Percentiles rank a stretch among this genome's conserved stretches.
Evolutionary conservation across 1,139 yeast genomes (phyloP).

Genomic region (Nakaseomyces nivariensis): DNA sequence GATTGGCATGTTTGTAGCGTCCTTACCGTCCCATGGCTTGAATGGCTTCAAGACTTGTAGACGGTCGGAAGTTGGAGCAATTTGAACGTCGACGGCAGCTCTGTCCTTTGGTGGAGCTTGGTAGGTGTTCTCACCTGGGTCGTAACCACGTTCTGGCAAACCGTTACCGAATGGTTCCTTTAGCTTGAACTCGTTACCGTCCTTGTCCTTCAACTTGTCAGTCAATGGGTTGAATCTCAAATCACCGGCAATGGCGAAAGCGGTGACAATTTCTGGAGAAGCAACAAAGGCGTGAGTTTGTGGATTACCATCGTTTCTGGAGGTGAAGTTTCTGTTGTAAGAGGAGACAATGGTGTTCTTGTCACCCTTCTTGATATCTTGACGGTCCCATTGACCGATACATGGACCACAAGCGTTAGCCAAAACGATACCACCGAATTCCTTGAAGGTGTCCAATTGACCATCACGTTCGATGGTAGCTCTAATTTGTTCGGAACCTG

Average conservation of each 20-base stretch:
- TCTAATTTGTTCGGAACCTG: constrained; percentile 99
- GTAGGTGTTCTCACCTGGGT: constrained; percentile 90
- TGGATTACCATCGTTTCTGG: constrained; percentile 99
- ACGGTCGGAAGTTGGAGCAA: constrained; percentile 81
- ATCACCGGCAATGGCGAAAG: constrained; percentile 94
- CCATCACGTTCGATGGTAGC: constrained; percentile 98
- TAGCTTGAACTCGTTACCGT: constrained; percentile 93
- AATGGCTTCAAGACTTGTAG: constrained; percentile 88
- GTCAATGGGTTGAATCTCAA: constrained; percentile 97
- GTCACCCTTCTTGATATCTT: constrained; percentile 93
- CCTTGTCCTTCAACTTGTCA: constrained; percentile 84
- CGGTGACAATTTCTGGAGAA: constrained; percentile 95
- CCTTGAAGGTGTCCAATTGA: constrained; percentile 78
- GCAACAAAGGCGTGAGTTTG: constrained; percentile 97
- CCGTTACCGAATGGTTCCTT: constrained; percentile 86
- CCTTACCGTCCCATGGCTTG: constrained; percentile 93
- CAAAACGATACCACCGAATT: constrained; percentile 88
- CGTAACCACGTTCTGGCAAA: constrained; percentile 89
- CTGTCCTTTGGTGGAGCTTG: constrained; percentile 96
- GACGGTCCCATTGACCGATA: constrained; percentile 99
- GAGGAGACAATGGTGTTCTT: constrained; percentile 97
- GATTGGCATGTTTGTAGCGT: constrained; percentile 79
- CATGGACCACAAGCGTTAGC: constrained; percentile 99
- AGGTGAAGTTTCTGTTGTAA: constrained; percentile 97
- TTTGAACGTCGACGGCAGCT: constrained; percentile 59